Evolutionary conservation across 169 alveolate genomes (phyloP), one percentile per base, ranked within the genome.

Genomic region (Babesia microti): DNA sequence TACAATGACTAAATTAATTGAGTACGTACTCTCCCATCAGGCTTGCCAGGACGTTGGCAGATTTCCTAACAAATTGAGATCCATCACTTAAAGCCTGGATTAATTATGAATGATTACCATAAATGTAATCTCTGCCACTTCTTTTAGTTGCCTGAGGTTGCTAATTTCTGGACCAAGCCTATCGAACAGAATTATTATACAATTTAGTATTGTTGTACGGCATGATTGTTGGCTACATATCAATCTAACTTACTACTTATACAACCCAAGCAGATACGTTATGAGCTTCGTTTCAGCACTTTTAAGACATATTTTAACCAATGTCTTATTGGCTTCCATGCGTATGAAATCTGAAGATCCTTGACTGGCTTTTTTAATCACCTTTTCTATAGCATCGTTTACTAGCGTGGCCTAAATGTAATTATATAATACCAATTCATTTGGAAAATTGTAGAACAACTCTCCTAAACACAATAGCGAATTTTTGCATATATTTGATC

Each of bases 271-370:
- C 19, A 65, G 61, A 4, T 19, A 29, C 14, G 53, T 12, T 22
- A 23, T 3, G 34, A 56, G 23, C 35, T 49, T 53, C 21, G 9
- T 1, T 4, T 45, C 76, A n/a, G 59, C n/a, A 27, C 46, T 28
- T 15, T 41, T 7, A 15, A 18, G 22, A 15, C 76, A 65, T 9
- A 65, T 56, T 18, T 46, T 55, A 23, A 39, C 48, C 41, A 65
- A 30, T 30, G 59, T 18, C n/a, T 36, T 14, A 42, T 65, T 65
- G 7, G 67, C 59, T 17, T 61, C 41, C 11, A 37, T 12, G 19
- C 52, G 19, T 19, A 65, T 55, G 32, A 41, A 56, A n/a, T 65
- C 76, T 4, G 76, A 63, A 15, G 76, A 65, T 1, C 71, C 59
- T 24, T 68, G 41, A 11, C 54, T 52, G 12, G 68, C 68, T 23